Evolutionary conservation across 169 alveolate species (phyloP).

Genomic region (Besnoitia besnoiti): DNA sequence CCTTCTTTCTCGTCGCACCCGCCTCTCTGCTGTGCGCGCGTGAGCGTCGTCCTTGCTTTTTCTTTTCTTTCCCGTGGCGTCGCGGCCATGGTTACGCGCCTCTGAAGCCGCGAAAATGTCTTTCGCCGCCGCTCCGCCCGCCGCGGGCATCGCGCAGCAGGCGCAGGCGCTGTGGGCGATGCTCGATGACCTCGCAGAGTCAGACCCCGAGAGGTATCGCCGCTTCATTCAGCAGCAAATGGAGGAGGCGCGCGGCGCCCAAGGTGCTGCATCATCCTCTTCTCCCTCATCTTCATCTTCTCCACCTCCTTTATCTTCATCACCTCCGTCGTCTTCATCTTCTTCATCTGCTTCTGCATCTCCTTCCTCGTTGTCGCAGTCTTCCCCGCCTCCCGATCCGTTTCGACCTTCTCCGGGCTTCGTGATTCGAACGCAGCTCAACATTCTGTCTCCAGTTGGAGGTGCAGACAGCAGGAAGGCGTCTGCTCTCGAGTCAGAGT

Average conservation of each 20-base stretch:
- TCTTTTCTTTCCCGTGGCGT: background rate
- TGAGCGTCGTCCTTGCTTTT: too few relatives aligned
- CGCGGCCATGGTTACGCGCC: background rate
- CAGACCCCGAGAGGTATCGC: background rate
- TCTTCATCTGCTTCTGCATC: background rate
- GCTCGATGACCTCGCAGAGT: constrained; percentile 31
- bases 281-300: background rate
- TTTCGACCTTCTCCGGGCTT: constrained; percentile 10
- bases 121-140: background rate
- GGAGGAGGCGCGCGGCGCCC: background rate
- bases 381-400: background rate
- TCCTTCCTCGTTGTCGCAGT: background rate
- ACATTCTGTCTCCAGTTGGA: background rate
- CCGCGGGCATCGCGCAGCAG: background rate
- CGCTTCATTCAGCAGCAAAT: constrained; percentile 2
- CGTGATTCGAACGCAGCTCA: constrained; percentile 12
- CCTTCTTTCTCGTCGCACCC: too few relatives aligned
- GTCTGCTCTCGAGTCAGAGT: background rate
- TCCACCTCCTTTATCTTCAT: background rate
- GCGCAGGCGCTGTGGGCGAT: constrained; percentile 25
- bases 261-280: background rate
- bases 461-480: background rate
- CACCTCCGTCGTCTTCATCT: background rate
- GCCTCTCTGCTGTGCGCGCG: too few relatives aligned
- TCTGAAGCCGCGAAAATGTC: background rate